phyloP scores from a whole-genome alignment of 305 asterid species.

The Andrographis paniculata region DNA sequence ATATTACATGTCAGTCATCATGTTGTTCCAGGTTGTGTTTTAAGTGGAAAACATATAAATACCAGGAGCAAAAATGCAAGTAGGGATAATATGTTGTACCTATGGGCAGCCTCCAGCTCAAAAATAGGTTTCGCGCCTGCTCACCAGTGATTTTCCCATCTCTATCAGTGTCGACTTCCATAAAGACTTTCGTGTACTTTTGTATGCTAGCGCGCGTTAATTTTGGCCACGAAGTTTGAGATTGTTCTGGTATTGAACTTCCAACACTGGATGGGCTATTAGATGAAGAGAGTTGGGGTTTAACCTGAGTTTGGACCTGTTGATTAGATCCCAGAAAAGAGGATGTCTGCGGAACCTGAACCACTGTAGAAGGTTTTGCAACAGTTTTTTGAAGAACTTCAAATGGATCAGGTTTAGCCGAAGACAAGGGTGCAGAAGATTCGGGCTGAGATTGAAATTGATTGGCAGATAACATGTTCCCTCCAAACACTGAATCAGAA shows the following conservation, averaged over 20 bases:
- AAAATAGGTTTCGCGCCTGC: slow-evolving; percentile 80
- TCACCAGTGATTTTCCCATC: slow-evolving; percentile 82
- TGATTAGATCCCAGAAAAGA: slow-evolving; percentile 52
- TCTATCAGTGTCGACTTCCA: slow-evolving; percentile 77
- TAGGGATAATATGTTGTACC: slow-evolving; percentile 28
- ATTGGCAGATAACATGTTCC: slow-evolving; percentile 55
- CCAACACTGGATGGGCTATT: slow-evolving; percentile 39
- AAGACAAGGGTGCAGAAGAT: slow-evolving; percentile 38
- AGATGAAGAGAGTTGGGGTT: slow-evolving; percentile 36
- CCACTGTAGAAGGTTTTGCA: slow-evolving; percentile 38
- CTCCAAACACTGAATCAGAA: slow-evolving; percentile 41
- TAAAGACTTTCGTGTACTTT: slow-evolving; percentile 73
- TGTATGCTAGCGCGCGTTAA: slow-evolving; percentile 82
- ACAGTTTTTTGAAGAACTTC: slow-evolving; percentile 57
- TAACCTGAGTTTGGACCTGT: slow-evolving; percentile 49
- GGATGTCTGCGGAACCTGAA: slow-evolving; percentile 42
- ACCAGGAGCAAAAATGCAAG: slow-evolving; percentile 4
- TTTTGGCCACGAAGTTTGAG: slow-evolving; percentile 84
- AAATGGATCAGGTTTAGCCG: slow-evolving; percentile 60
- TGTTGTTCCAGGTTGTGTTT: neutral
- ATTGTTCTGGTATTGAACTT: slow-evolving; percentile 39
- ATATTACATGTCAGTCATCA: neutral
- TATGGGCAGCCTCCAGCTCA: slow-evolving; percentile 89
- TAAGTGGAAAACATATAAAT: neutral
- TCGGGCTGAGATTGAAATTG: slow-evolving; percentile 39